These are phyloP conservation scores for Neonectria coccinea DNA, from an alignment of 2,329 filamentous ascomycete genomes.

Conservation along the genomic window DNA sequence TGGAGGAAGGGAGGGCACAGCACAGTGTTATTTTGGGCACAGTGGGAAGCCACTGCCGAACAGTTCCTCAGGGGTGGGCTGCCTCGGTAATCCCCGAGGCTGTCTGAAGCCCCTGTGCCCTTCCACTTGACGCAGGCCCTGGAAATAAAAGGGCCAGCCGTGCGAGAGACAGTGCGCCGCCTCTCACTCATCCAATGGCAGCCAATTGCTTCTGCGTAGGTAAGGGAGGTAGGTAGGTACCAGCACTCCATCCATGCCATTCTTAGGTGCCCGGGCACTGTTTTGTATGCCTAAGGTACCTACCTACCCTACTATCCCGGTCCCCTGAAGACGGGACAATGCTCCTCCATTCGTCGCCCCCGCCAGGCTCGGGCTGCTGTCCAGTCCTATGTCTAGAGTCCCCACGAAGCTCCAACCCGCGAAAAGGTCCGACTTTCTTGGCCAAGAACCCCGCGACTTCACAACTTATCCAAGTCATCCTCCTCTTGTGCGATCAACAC, in stretches of 20 bases:
- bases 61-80: background rate
- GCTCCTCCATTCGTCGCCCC: constrained; percentile 27
- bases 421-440: constrained; percentile 48
- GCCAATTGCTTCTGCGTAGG: no score
- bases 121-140: background rate
- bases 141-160: constrained; percentile 3
- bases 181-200: background rate
- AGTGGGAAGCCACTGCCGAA: background rate
- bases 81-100: constrained; percentile 7
- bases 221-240: no score
- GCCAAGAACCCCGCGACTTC: constrained; percentile 46
- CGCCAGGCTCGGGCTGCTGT: constrained; percentile 11
- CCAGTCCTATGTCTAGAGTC: constrained; percentile 26
- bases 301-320: background rate
- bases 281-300: constrained; percentile 25
- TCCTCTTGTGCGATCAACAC: constrained; percentile 44
- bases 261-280: background rate
- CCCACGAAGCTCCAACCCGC: constrained; percentile 47
- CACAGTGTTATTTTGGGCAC: constrained; percentile 34
- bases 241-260: background rate
- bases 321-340: constrained; percentile 13
- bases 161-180: constrained; percentile 15
- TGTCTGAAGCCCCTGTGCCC: background rate
- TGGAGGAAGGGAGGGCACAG: constrained; percentile 25
- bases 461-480: constrained; percentile 48